Base-by-base conservation (phyloP, 2,329 filamentous ascomycete species). In the Hyphodiscus sp. region DNA sequence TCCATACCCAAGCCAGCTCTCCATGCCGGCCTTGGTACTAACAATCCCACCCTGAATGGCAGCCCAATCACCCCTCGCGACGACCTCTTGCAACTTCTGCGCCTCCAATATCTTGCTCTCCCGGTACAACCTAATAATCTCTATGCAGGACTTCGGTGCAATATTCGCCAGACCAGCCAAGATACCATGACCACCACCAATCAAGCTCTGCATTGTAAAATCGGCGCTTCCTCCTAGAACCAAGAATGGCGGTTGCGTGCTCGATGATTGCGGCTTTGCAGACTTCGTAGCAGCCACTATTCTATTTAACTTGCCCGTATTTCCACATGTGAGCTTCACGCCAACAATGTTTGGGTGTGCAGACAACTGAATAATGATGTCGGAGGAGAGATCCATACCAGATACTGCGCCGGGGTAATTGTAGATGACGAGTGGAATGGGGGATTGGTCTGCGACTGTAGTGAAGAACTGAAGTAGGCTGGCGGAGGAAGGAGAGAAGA, bases 251-350 rank as follows among this genome's bases (percentile, higher is more conserved):
- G 65, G 65, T 3, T 60, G 47, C 19, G 55, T 49, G 47, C 51
- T 53, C 19, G 47, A 42, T 7, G 52, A 58, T 18, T 58, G 56
- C 30, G 55, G 78, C 75, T 63, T 77, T 75, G 55, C 80, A 75
- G 49, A 74, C 78, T 47, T 85, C 73, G 65, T 80, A 73, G 52
- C 80, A 70, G 76, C 74, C 8, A 76, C 79, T 48, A 81, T 70
- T 60, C 80, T 69, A 63, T 78, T 76, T 56, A 83, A 71, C 66
- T 83, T 83, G 48, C 80, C 80, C 20, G 79, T 81, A 75, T 90
- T 95, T 61, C 89, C 90, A 69, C 90, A 95, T 42, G 90, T 95
- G 76, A 96, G 94, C 71, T 95, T 95, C 54, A 89, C 91, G 58
- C 90, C 90, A 59, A 90, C 76, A 64, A 96, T 89, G 74, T 95